Percentiles rank a stretch among this genome's conserved stretches.
Conservation (phyloP, 148 eudicot genomes). For the Simmondsia chinensis region DNA sequence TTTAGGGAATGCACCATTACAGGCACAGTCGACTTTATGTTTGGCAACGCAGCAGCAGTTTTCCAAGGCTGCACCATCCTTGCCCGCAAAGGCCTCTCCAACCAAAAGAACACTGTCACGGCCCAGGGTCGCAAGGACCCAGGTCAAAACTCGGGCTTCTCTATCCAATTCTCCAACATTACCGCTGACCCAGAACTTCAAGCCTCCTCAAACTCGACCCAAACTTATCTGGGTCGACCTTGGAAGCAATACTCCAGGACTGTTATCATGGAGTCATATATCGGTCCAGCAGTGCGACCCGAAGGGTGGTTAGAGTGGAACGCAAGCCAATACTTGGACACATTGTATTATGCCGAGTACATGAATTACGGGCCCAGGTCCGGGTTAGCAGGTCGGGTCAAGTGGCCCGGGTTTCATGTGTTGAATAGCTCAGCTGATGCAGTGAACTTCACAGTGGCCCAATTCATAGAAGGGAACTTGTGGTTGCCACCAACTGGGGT, state of each 20-base stretch:
- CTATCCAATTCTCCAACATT: conserved; percentile 65
- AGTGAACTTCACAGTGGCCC: conserved; percentile 46
- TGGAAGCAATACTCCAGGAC: conserved; percentile 77
- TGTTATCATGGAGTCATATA: conserved; percentile 59
- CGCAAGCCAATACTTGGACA: conserved; percentile 42
- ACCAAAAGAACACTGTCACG: conserved; percentile 82
- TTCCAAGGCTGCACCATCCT: conserved; percentile 68
- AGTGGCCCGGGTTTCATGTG: conserved; percentile 64
- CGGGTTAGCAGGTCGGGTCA: conserved; percentile 33
- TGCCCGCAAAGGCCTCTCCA: conserved; percentile 54
- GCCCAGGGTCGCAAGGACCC: conserved; percentile 80
- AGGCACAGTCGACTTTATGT: conserved; percentile 82
- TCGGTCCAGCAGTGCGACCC: conserved; percentile 38
- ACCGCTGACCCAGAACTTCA: conserved; percentile 41
- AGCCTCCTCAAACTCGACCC: conserved; percentile 13
- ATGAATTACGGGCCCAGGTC: conserved; percentile 71
- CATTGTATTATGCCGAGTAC: conserved; percentile 64
- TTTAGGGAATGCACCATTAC: conserved; percentile 73
- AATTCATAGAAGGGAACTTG: conserved; percentile 53
- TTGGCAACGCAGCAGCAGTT: conserved; percentile 60
- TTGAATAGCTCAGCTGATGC: conserved; percentile 49
- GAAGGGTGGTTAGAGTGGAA: conserved; percentile 94
- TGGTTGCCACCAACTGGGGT: conserved; percentile 73
- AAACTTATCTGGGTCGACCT: conserved; percentile 74
- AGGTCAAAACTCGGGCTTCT: conserved; percentile 52